Base-by-base conservation (phyloP, 768 basidiomycete genomes). In the Hericium rajendrae region DNA sequence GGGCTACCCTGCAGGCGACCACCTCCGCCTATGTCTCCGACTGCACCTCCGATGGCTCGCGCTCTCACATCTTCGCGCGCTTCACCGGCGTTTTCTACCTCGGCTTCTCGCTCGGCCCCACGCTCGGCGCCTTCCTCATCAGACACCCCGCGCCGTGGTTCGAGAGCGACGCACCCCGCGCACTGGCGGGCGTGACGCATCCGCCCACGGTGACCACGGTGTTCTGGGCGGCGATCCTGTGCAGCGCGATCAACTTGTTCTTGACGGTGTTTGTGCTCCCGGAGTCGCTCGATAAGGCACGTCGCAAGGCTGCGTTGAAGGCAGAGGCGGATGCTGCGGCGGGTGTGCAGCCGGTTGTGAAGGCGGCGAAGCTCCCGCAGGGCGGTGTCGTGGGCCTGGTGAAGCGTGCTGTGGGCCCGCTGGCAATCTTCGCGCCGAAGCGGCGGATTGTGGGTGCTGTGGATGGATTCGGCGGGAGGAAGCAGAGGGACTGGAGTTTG, bases 11-110 rank as follows among this genome's bases (percentile, higher is more conserved):
- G 67, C 80, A 67, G 66, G 83, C 71, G 69, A 88, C 80, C 64
- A 85, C 76, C 71, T 84, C 73, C 67, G 89, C 73, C 62, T 88
- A 73, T 76, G 82, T 78, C 71, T 86, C 88, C 70, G 77, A 81
- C 73, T 91, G 88, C 66, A 92, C 91, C 2, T 86, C 86, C n/a
- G 76, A 82, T 48, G 90, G 89, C 46, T 91, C 90, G 9, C 82
- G 89, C 46, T 80, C 90, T 1, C 76, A 81, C 41, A 81, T 73
- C 39, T 73, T 69, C 59, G 69, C 64, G 53, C 84, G 85, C 4
- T 78, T 92, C 52, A 79, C 82, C 57, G 93, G 92, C 3, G 82
- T 90, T 56, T 76, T 86, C 50, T 91, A 84, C 72, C 69, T 85
- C 38, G 93, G 92, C 4, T 76, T 94, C 56, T 83, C 92, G 0